A percentile compares a stretch with the other conserved stretches of the same genome.
Conservation (phyloP, 2,329 filamentous ascomycete genomes). For the Aaosphaeria arxii region DNA sequence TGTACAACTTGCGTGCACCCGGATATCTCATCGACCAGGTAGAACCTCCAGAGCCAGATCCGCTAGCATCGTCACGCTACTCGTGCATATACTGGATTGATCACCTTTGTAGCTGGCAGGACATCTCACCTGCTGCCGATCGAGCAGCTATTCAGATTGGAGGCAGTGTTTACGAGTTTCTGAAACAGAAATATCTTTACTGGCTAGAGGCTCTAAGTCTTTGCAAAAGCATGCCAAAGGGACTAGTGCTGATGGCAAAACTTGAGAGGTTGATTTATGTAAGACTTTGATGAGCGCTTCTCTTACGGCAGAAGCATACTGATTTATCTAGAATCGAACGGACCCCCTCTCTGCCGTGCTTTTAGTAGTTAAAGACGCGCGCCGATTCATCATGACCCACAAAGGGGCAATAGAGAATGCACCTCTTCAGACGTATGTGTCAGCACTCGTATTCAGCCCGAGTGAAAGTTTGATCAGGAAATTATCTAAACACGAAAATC, state of each 20-base stretch:
- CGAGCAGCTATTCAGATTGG: constrained; percentile 1
- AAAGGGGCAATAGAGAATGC: constrained; percentile 1
- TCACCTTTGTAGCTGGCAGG: constrained; percentile 17
- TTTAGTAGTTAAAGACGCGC: too few relatives aligned
- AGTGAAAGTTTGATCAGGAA: constrained; percentile 5
- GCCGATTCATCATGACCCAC: too few relatives aligned
- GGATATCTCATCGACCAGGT: background rate
- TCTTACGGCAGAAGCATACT: too few relatives aligned
- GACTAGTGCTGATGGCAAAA: constrained; percentile 1
- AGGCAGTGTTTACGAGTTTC: constrained; percentile 5
- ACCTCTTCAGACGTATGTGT: constrained; percentile 3
- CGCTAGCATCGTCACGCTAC: constrained; percentile 1
- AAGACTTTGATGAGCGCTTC: too few relatives aligned
- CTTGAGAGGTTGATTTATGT: background rate
- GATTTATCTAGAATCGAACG: too few relatives aligned
- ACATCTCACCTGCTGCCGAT: constrained; percentile 1
- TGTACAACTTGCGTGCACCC: constrained; percentile 12
- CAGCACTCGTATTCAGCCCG: constrained; percentile 8
- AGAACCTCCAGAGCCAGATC: background rate
- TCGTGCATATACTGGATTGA: constrained; percentile 35
- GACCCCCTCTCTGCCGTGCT: too few relatives aligned
- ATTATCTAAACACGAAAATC: constrained; percentile 1
- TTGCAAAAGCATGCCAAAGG: background rate
- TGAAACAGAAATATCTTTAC: background rate
- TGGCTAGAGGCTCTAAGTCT: background rate